Base-by-base conservation (phyloP, 139 green algal genomes). In the Chlorella vulgaris region DNA sequence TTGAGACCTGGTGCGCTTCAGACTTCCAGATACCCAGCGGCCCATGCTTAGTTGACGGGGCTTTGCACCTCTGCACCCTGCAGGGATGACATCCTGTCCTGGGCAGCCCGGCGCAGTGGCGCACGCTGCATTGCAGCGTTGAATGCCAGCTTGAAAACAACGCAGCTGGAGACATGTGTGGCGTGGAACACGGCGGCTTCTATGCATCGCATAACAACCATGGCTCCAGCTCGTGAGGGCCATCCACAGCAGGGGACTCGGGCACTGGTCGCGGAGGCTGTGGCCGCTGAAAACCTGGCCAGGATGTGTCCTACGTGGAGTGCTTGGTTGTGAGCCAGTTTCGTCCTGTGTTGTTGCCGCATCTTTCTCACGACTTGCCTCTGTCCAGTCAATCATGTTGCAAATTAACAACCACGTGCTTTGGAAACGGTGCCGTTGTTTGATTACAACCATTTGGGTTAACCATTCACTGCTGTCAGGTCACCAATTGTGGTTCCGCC, bases 301-400 rank as follows among this genome's bases (percentile, higher is more conserved):
- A 84, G 86, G 31, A 98, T 98, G 96, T 97, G 99, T 63, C 86
- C 94, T 31, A 97, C 92, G 0, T 99, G 47, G 47, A 58, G 10
- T 10, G 47, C 13, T 58, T 58, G n/a, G n/a, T n/a, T n/a, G n/a
- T n/a, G n/a, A n/a, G n/a, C n/a, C n/a, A n/a, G n/a, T n/a, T n/a
- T n/a, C n/a, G n/a, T n/a, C n/a, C n/a, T n/a, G n/a, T n/a, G n/a
- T n/a, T n/a, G n/a, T n/a, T n/a, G n/a, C n/a, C n/a, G n/a, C n/a
- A n/a, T n/a, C n/a, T n/a, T n/a, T n/a, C n/a, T n/a, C n/a, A n/a
- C n/a, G n/a, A n/a, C n/a, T n/a, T n/a, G n/a, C n/a, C n/a, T n/a
- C n/a, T n/a, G n/a, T n/a, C n/a, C n/a, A n/a, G n/a, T n/a, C n/a
- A n/a, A n/a, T n/a, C n/a, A n/a, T n/a, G n/a, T n/a, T n/a, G n/a